Evolutionary conservation across 352 stramenopile genomes (phyloP).

Genomic region (Phytophthora ramorum): DNA sequence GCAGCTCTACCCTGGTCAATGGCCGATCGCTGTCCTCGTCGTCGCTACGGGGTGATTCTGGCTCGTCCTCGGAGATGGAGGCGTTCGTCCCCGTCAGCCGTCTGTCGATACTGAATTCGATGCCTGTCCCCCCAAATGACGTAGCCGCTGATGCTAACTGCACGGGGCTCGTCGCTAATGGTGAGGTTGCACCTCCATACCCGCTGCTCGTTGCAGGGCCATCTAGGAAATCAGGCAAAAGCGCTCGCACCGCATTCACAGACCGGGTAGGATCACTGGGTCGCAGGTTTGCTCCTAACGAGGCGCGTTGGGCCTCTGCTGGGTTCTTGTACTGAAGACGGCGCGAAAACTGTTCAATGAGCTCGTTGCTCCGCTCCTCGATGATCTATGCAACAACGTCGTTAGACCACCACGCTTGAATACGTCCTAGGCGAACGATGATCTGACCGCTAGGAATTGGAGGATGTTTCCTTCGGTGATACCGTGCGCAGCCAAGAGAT

Average conservation of each 20-base stretch:
- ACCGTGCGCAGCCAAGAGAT: slow-evolving; percentile 75
- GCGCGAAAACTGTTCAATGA: slow-evolving; percentile 81
- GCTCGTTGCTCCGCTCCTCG: slow-evolving; percentile 79
- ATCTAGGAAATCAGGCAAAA: slow-evolving; percentile 50
- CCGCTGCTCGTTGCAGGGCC: slow-evolving; percentile 10
- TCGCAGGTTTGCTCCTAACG: slow-evolving; percentile 66
- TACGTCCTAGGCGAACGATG: neutral
- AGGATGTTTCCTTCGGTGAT: slow-evolving; percentile 87
- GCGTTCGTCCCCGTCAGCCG: slow-evolving; percentile 16
- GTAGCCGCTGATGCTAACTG: neutral
- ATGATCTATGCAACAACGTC: slow-evolving; percentile 59
- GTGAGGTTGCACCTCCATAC: slow-evolving; percentile 15
- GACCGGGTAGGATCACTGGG: slow-evolving; percentile 74
- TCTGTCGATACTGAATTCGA: slow-evolving; percentile 23
- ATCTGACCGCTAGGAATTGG: slow-evolving; percentile 74
- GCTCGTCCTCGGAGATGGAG: slow-evolving; percentile 62
- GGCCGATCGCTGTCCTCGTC: slow-evolving; percentile 71
- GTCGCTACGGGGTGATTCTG: slow-evolving; percentile 50
- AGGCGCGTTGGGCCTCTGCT: slow-evolving; percentile 53
- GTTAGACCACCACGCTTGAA: neutral
- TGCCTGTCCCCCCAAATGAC: neutral
- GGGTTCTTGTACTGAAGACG: slow-evolving; percentile 77
- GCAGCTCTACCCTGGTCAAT: slow-evolving; percentile 70
- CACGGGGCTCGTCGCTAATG: slow-evolving; percentile 17
- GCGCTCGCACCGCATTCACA: slow-evolving; percentile 48